These are phyloP conservation scores for Plasmodium adleri DNA, from an alignment of 169 alveolate genomes.

Conservation along the genomic window DNA sequence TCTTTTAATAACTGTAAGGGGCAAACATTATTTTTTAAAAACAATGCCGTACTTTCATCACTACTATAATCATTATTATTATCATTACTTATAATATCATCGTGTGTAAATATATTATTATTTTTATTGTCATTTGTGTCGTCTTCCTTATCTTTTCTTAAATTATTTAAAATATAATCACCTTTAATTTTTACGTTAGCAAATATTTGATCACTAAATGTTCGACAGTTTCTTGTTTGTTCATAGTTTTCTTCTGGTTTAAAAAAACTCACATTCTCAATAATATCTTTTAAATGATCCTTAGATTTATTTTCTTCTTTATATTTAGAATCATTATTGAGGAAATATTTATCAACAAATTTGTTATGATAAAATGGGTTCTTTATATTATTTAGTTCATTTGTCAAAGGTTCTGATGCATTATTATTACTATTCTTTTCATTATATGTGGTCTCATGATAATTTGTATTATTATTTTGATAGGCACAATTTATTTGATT, in stretches of 20 bases:
- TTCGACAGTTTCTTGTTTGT: slow-evolving; percentile 12
- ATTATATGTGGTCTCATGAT: neutral
- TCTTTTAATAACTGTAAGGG: slow-evolving; percentile 48
- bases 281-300: neutral
- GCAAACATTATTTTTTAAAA: slow-evolving; percentile 36
- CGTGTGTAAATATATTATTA: neutral
- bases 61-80: neutral
- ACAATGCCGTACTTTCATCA: slow-evolving; percentile 17
- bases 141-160: slow-evolving; percentile 13
- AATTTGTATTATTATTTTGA: neutral
- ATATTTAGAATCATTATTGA: neutral
- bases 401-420: neutral
- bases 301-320: neutral
- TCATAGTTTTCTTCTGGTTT: slow-evolving; percentile 24
- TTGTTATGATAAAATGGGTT: no score
- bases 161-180: neutral
- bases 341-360: neutral
- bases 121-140: neutral
- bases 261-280: slow-evolving; percentile 54
- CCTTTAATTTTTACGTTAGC: slow-evolving; percentile 38
- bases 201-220: slow-evolving; percentile 72
- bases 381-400: no score
- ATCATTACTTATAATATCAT: slow-evolving; percentile 2
- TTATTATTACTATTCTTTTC: no score
- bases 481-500: no score